Evolutionary conservation across 441 rosid genomes (phyloP).

Genomic region (Corymbia calophylla): DNA sequence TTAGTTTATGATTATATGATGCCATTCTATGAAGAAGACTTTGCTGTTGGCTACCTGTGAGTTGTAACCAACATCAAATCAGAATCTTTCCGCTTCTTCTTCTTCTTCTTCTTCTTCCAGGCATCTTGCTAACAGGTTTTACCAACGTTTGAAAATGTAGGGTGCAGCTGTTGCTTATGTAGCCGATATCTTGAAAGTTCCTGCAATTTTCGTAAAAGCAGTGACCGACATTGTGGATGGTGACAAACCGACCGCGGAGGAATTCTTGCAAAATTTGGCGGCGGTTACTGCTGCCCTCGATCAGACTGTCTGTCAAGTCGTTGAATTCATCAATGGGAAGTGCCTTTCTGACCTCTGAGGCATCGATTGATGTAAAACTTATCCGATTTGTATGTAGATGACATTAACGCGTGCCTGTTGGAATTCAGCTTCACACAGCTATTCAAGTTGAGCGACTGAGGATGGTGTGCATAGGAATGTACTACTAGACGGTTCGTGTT

Average conservation of each 20-base stretch:
- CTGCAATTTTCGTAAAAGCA: slow-evolving; percentile 74
- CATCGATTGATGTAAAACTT: neutral
- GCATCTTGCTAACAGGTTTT: neutral
- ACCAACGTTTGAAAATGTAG: slow-evolving; percentile 22
- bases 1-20: neutral
- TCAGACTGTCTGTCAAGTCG: slow-evolving; percentile 43
- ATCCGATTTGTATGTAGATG: neutral
- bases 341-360: slow-evolving; percentile 55
- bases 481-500: neutral
- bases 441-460: neutral
- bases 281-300: slow-evolving; percentile 72
- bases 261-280: slow-evolving; percentile 75
- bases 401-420: neutral
- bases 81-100: neutral
- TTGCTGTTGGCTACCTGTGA: neutral
- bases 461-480: neutral
- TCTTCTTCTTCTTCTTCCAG: neutral
- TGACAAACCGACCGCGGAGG: slow-evolving; percentile 84
- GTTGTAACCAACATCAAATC: neutral
- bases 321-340: slow-evolving; percentile 76
- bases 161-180: slow-evolving; percentile 98
- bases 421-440: neutral
- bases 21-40: neutral
- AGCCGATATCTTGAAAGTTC: slow-evolving; percentile 79
- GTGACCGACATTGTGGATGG: slow-evolving; percentile 86